phyloP scores from a whole-genome alignment of 73 alveolate species.

The Paramecium biaurelia region DNA sequence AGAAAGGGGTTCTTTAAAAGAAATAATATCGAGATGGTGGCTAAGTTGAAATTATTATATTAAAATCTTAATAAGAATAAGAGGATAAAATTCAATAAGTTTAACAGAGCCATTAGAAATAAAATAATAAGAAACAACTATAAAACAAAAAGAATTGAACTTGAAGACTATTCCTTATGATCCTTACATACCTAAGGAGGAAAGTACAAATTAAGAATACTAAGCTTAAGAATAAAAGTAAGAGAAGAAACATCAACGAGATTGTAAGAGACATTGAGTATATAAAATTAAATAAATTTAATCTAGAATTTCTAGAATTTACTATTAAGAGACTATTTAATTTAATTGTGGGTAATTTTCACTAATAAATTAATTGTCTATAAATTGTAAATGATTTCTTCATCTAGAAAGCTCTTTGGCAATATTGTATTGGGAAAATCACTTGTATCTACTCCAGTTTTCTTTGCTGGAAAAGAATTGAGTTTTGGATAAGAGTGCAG shows the following conservation, averaged over 20 bases:
- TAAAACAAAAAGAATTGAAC: background rate
- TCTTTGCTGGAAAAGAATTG: conserved; percentile 57
- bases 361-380: background rate
- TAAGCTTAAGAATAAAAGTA: background rate
- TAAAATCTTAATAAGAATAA: background rate
- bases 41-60: background rate
- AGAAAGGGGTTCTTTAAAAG: background rate
- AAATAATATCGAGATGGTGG: background rate
- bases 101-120: background rate
- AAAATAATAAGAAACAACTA: background rate
- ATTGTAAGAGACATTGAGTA: background rate
- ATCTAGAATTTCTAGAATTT: conserved; percentile 33
- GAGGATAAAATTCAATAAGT: background rate
- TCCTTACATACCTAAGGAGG: background rate
- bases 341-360: conserved; percentile 31
- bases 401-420: conserved; percentile 32
- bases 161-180: background rate
- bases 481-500: conserved; percentile 66
- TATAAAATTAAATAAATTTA: background rate
- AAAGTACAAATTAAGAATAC: background rate
- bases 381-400: conserved; percentile 34
- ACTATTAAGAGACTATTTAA: background rate
- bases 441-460: conserved; percentile 16
- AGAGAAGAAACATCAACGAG: background rate
- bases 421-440: background rate